phyloP scores from a whole-genome alignment of 352 stramenopile genomes.

The Phytophthora cajani region DNA sequence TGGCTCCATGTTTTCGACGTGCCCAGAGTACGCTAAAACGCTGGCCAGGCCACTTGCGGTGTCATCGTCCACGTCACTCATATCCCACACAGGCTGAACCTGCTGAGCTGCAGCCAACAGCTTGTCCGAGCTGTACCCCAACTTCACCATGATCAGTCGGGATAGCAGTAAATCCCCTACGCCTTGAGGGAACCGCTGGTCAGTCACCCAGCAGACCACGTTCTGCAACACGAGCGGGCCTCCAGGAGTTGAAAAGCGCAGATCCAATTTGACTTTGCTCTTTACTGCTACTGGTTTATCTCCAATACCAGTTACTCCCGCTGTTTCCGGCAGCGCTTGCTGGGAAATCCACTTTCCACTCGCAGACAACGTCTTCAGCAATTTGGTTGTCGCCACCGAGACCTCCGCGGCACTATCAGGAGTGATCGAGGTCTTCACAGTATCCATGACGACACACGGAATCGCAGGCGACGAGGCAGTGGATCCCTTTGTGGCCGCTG shows the following conservation, averaged over 20 bases:
- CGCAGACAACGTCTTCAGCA: no score
- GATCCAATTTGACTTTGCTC: no score
- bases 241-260: no score
- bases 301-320: no score
- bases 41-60: not conserved
- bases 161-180: conserved; percentile 17
- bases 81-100: conserved; percentile 16
- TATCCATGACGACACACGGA: not conserved
- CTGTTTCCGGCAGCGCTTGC: no score
- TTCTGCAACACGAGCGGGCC: no score
- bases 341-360: no score
- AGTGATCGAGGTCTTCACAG: not conserved
- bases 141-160: not conserved
- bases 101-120: conserved; percentile 9
- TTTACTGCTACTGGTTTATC: no score
- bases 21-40: not conserved
- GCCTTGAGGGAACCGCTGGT: not conserved
- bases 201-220: no score
- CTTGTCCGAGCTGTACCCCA: conserved; percentile 7
- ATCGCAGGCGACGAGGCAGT: not conserved
- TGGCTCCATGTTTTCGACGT: not conserved
- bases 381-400: not conserved
- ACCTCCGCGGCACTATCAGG: not conserved
- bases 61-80: conserved; percentile 14
- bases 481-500: not conserved